Evolutionary conservation across 1,139 yeast species (phyloP), one percentile per base, ranked within the genome.

Genomic region (Blastobotrys indianensis): DNA sequence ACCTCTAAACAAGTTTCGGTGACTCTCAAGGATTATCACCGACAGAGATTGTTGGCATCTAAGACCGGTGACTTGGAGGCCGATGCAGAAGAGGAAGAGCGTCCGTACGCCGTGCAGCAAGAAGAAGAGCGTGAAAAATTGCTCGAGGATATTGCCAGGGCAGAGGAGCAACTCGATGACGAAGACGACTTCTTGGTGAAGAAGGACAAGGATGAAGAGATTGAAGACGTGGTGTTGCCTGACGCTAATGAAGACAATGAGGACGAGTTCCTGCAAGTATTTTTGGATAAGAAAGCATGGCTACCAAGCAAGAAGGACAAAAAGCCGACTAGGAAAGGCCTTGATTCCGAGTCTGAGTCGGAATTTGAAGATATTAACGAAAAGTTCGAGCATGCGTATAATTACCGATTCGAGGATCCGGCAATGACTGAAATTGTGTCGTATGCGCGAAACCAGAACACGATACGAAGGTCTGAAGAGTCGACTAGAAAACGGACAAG

Each of bases 401-500:
- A 94, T 60, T 90, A 90, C 73, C 77, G 98, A 63, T 92, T 78
- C 62, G 98, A 94, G 66, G 97, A 92, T 58, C 87, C 95, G 11
- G 80, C 80, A 54, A 77, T 96, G 8, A 86, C 92, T 0, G 97
- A 92, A 60, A 86, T 94, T 64, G 83, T 88, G 30, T 82, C 95
- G n/a, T 94, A 92, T 69, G 97, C 98, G 3, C 87, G 99, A 75
- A 85, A 76, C 53, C 96, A 88, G 63, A 95, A 94, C 25, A 87
- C 97, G 0, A 73, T 88, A 59, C 81, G 98, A 68, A 77, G 98
- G 62, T 79, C 82, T 17, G 81, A 80, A 43, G 76, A 83, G 49
- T 80, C 81, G 54, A 67, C 85, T 16, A 78, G 98, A 59, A 87
- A 87, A 69, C 78, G 83, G 64, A 82, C 82, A 66, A 80, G 98